These are phyloP conservation scores for Globisporangium rhizosaccharum DNA, from an alignment of 352 stramenopile species.

Conservation along the genomic window DNA sequence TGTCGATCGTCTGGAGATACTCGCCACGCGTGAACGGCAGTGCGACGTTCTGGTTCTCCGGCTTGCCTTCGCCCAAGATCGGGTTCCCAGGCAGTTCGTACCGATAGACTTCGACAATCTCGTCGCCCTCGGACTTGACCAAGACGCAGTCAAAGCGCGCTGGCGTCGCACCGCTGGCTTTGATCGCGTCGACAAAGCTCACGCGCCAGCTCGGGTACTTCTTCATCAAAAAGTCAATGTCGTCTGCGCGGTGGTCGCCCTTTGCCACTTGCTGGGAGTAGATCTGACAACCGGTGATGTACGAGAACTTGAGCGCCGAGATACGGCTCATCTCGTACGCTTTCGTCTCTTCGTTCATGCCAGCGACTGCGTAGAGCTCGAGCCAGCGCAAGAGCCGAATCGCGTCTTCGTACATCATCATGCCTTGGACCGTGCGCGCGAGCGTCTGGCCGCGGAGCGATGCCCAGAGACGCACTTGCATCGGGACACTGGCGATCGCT, in stretches of 20 bases:
- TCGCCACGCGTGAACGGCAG: constrained; percentile 83
- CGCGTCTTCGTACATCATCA: constrained; percentile 89
- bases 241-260: constrained; percentile 73
- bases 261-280: constrained; percentile 79
- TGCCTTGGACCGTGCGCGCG: constrained; percentile 80
- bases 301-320: constrained; percentile 83
- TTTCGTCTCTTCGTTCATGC: constrained; percentile 65
- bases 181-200: constrained; percentile 81
- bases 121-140: constrained; percentile 68
- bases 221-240: constrained; percentile 87
- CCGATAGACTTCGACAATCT: constrained; percentile 86
- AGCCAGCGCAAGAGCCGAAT: constrained; percentile 83
- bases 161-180: constrained; percentile 22
- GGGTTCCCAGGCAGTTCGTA: constrained; percentile 86
- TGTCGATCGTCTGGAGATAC: constrained; percentile 88
- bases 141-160: constrained; percentile 71
- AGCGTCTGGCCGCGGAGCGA: constrained; percentile 83
- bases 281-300: constrained; percentile 86
- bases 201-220: constrained; percentile 87
- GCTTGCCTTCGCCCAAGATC: constrained; percentile 84
- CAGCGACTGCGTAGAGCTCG: constrained; percentile 59
- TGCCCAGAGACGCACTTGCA: constrained; percentile 79
- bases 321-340: constrained; percentile 82
- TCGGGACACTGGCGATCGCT: constrained; percentile 52
- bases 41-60: constrained; percentile 87